Evolutionary conservation across 1,284 basidiomycete genomes (phyloP), one percentile per base, ranked within the genome.

Genomic region (Cystobasidium pallidum): DNA sequence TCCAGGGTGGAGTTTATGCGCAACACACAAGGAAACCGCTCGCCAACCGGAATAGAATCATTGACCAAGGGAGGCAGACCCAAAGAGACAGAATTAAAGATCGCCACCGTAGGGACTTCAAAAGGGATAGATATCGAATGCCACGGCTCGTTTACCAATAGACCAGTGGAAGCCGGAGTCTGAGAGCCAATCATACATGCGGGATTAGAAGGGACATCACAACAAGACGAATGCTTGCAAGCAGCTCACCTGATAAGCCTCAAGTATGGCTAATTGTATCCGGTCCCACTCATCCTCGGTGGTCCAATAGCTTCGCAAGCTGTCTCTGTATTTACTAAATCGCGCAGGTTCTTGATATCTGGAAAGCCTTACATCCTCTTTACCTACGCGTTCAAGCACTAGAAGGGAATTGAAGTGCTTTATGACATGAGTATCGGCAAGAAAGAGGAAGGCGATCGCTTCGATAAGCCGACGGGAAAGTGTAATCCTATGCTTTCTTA

Each of bases 41-140:
- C 89, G 0, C 91, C 91, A 3, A 91, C 89, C 76, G 90, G 91
- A 54, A 90, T 41, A 21, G 84, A 83, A 17, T n/a, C 63, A 57
- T 11, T 17, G 19, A 13, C 26, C 8, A n/a, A 61, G 51, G 17
- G 65, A 58, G 24, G 63, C n/a, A 59, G 6, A 28, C 54, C 36
- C 8, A 77, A 43, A n/a, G 55, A 64, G 17, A 76, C 76, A 39
- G 71, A 70, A 54, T 67, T 76, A 43, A 75, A 73, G 39, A 77
- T 74, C 78, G 88, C 87, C 84, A 91, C 88, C 67, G 85, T 84
- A 1, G 91, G 91, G 52, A 93, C 84, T 78, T 92, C 91, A 2
- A 93, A 88, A 15, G 91, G 91, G 55, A 92, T 90, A 59, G 83
- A 84, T 47, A 92, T 86, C 74, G 88, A 85, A 61, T 86, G 84